These are phyloP conservation scores for Yamadazyma philogaea DNA, from an alignment of 805 yeast genomes.

Conservation along the genomic window DNA sequence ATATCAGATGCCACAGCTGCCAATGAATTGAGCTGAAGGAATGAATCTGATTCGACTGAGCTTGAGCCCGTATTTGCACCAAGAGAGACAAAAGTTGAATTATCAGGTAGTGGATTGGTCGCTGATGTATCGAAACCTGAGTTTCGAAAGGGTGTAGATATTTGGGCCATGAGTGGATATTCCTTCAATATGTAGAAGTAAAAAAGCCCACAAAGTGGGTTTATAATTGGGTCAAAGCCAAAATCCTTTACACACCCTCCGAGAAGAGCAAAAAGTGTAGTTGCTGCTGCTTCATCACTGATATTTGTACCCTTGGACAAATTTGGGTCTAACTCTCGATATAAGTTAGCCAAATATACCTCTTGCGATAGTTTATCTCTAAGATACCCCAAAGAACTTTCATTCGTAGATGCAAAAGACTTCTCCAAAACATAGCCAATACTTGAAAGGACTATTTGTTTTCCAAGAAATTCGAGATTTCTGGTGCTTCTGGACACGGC, in stretches of 20 bases:
- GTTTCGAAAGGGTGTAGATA: constrained; percentile 25
- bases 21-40: constrained; percentile 23
- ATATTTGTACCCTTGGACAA: constrained; percentile 14
- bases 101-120: background rate
- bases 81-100: background rate
- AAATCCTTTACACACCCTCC: constrained; percentile 77
- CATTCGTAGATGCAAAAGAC: constrained; percentile 52
- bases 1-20: constrained; percentile 32
- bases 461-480: constrained; percentile 57
- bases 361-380: constrained; percentile 43
- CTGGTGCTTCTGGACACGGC: constrained; percentile 36
- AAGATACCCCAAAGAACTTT: constrained; percentile 53
- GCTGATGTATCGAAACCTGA: background rate
- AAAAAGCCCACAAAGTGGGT: constrained; percentile 65
- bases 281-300: constrained; percentile 50
- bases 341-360: constrained; percentile 41
- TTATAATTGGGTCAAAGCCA: constrained; percentile 70
- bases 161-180: constrained; percentile 60
- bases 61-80: background rate
- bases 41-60: constrained; percentile 6
- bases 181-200: constrained; percentile 58
- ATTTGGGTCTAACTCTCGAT: constrained; percentile 46
- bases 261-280: constrained; percentile 54
- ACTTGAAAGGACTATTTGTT: constrained; percentile 51
- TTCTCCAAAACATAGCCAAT: constrained; percentile 62